Conservation (phyloP, 2,329 filamentous ascomycete genomes). For the Colletotrichum sp. region DNA sequence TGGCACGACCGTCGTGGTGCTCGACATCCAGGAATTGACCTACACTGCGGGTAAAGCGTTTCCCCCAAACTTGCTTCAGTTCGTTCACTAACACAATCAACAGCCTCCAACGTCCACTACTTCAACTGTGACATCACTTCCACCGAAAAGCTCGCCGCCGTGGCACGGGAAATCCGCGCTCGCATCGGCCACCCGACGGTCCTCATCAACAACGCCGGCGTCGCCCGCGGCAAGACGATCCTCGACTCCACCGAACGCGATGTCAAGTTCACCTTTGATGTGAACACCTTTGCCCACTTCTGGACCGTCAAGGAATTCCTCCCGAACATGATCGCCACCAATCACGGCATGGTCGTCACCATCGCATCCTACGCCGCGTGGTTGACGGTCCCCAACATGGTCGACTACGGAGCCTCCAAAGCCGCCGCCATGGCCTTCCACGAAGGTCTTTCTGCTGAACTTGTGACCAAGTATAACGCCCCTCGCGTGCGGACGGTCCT, state of each 20-base stretch:
- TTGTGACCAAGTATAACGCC: slow-evolving; percentile 65
- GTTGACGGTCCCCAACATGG: slow-evolving; percentile 62
- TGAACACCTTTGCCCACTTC: slow-evolving; percentile 73
- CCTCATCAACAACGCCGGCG: slow-evolving; percentile 75
- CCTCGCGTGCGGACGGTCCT: slow-evolving; percentile 69
- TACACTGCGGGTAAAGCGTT: slow-evolving; percentile 50
- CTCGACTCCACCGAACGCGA: slow-evolving; percentile 62
- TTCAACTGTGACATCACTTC: slow-evolving; percentile 75
- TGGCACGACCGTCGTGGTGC: slow-evolving; percentile 70
- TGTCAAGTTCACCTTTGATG: slow-evolving; percentile 71
- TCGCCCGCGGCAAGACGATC: slow-evolving; percentile 65
- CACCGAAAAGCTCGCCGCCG: slow-evolving; percentile 53
- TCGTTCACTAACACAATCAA: neutral
- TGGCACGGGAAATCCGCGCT: slow-evolving; percentile 56
- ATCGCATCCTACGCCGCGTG: slow-evolving; percentile 70
- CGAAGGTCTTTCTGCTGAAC: slow-evolving; percentile 65
- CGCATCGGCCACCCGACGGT: slow-evolving; percentile 69
- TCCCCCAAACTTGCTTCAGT: neutral
- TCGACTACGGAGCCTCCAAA: slow-evolving; percentile 73
- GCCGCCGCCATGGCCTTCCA: slow-evolving; percentile 71
- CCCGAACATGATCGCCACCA: slow-evolving; percentile 63
- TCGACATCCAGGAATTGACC: slow-evolving; percentile 69
- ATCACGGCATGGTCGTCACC: slow-evolving; percentile 78
- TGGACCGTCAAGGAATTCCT: slow-evolving; percentile 71
- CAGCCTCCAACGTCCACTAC: slow-evolving; percentile 62